Conservation (phyloP, 768 basidiomycete species). For the Termitomyces sp. region DNA sequence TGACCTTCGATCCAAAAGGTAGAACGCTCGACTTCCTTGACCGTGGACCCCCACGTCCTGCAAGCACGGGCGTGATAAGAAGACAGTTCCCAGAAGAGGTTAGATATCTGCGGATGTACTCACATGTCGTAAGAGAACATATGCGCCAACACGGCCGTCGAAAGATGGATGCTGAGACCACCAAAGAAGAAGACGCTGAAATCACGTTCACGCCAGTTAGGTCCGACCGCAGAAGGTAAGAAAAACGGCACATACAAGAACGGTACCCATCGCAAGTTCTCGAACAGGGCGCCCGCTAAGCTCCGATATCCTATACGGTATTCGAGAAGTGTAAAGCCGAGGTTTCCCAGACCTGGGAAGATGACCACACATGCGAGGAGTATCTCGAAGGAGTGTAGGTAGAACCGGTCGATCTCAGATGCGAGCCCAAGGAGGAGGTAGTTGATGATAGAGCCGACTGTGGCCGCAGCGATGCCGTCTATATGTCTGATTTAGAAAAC, state of each 20-base stretch:
- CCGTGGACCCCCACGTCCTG: slow-evolving; percentile 53
- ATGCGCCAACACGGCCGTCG: slow-evolving; percentile 61
- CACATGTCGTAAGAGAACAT: slow-evolving; percentile 60
- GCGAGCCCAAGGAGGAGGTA: slow-evolving; percentile 71
- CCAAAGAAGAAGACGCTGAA: slow-evolving; percentile 73
- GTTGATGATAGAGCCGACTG: slow-evolving; percentile 63
- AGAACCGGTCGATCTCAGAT: slow-evolving; percentile 65
- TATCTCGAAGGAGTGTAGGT: slow-evolving; percentile 78
- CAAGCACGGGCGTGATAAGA: not conserved
- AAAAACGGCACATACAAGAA: slow-evolving; percentile 61
- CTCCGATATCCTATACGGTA: slow-evolving; percentile 66
- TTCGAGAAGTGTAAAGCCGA: slow-evolving; percentile 69
- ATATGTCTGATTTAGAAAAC: not conserved
- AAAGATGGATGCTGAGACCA: slow-evolving; percentile 68
- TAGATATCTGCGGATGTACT: slow-evolving; percentile 10
- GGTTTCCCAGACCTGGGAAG: slow-evolving; percentile 72
- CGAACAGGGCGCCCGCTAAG: slow-evolving; percentile 40
- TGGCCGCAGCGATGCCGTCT: slow-evolving; percentile 66
- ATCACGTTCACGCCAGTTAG: not conserved
- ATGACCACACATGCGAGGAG: slow-evolving; percentile 72
- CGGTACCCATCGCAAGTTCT: slow-evolving; percentile 61
- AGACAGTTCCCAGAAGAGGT: not conserved
- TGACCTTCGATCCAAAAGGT: slow-evolving; percentile 81
- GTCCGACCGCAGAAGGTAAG: not conserved
- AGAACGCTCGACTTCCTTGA: slow-evolving; percentile 80